phyloP scores from a whole-genome alignment of 1,139 yeast genomes.

The Lodderomyces jiufengensis region DNA sequence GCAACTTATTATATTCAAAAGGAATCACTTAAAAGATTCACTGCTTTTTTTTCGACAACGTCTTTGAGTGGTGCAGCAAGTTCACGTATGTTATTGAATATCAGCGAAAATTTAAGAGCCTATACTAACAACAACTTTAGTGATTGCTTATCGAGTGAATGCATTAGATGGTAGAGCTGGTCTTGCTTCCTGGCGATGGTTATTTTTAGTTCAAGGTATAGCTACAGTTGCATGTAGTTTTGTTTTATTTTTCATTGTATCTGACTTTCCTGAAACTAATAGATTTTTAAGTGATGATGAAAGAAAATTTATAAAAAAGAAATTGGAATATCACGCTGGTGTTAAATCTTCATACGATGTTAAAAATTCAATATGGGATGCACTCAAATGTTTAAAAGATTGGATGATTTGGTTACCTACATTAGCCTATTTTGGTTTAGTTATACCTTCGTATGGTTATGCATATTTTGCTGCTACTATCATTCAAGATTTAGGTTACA shows the following conservation, averaged over 20 bases:
- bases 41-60: conserved; percentile 57
- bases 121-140: conserved; percentile 21
- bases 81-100: no score
- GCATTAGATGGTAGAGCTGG: conserved; percentile 38
- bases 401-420: conserved; percentile 53
- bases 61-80: conserved; percentile 40
- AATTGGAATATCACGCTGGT: conserved; percentile 53
- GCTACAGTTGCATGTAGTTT: conserved; percentile 24
- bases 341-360: conserved; percentile 51
- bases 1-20: conserved; percentile 52
- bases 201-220: conserved; percentile 69
- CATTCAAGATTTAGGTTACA: conserved; percentile 53
- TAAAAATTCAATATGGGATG: conserved; percentile 40
- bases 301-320: conserved; percentile 46
- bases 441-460: conserved; percentile 68
- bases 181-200: conserved; percentile 65
- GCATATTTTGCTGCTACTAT: conserved; percentile 70
- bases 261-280: conserved; percentile 48
- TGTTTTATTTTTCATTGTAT: conserved; percentile 56
- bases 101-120: no score
- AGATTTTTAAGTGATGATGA: conserved; percentile 50
- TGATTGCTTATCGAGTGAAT: conserved; percentile 40
- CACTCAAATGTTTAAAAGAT: conserved; percentile 44
- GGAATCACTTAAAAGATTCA: conserved; percentile 68
- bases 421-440: conserved; percentile 56